Evolutionary conservation across 1,284 basidiomycete species (phyloP).

Genomic region (Rhodotorula mucilaginosa): DNA sequence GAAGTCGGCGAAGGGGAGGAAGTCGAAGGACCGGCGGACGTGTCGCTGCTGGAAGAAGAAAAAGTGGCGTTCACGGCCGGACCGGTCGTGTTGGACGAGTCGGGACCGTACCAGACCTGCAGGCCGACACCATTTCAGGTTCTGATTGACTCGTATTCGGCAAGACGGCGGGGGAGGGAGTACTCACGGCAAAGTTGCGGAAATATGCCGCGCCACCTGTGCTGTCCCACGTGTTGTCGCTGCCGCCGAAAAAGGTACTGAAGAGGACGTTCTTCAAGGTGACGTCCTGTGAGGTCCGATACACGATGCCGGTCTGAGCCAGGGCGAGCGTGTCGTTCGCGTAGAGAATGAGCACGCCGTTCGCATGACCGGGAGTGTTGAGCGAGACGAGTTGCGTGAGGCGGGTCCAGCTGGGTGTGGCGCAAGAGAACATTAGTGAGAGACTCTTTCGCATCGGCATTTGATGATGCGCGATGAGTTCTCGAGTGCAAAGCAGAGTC

Average conservation of each 20-base stretch:
- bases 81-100: conserved; percentile 19
- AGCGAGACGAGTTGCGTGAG: conserved; percentile 34
- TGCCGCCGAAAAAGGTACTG: conserved; percentile 37
- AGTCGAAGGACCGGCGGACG: neutral
- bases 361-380: conserved; percentile 28
- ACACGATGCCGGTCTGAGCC: conserved; percentile 24
- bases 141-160: too few relatives aligned
- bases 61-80: conserved; percentile 18
- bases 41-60: neutral
- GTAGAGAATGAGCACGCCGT: conserved; percentile 33
- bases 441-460: too few relatives aligned
- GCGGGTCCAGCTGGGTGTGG: conserved; percentile 23
- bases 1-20: neutral
- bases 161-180: neutral
- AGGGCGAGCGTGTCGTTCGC: conserved; percentile 25
- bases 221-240: conserved; percentile 5
- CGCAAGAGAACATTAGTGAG: neutral
- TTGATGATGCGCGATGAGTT: too few relatives aligned
- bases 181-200: conserved; percentile 17
- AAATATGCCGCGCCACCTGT: conserved; percentile 10
- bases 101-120: conserved; percentile 14
- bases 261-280: conserved; percentile 28
- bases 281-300: conserved; percentile 18
- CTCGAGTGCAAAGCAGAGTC: too few relatives aligned
- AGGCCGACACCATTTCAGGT: neutral